These are phyloP conservation scores for Komagataella populi DNA, from an alignment of 805 yeast genomes.

Conservation along the genomic window DNA sequence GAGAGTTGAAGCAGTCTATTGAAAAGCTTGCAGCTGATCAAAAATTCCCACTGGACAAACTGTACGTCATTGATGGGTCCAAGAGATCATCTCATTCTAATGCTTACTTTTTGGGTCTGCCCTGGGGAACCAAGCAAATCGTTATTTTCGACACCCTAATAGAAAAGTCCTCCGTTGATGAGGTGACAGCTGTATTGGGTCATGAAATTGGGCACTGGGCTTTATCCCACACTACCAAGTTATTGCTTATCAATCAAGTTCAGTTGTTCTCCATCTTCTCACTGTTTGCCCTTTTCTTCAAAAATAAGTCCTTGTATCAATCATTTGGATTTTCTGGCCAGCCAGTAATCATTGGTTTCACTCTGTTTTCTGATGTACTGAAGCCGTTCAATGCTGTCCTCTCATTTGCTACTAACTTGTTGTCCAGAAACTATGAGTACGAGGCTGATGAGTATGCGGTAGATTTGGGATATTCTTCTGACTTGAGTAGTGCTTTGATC, in stretches of 20 bases:
- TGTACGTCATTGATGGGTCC: conserved; percentile 93
- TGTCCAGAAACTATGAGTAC: conserved; percentile 81
- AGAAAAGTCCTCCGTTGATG: conserved; percentile 58
- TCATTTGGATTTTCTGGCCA: conserved; percentile 66
- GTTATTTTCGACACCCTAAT: conserved; percentile 88
- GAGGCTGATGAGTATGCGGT: conserved; percentile 88
- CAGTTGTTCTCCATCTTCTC: conserved; percentile 56
- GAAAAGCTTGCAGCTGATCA: conserved; percentile 65
- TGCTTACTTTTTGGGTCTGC: conserved; percentile 92
- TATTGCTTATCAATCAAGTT: conserved; percentile 49
- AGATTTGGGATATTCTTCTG: conserved; percentile 53
- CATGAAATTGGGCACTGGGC: conserved; percentile 99
- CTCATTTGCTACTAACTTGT: conserved; percentile 50
- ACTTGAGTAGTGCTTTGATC: conserved; percentile 60
- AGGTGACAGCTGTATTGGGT: conserved; percentile 91
- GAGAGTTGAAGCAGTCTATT: conserved; percentile 72
- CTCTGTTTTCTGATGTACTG: conserved; percentile 64
- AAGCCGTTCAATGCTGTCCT: conserved; percentile 63
- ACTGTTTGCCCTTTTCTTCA: conserved; percentile 66
- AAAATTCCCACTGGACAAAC: conserved; percentile 74
- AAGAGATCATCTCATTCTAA: conserved; percentile 93
- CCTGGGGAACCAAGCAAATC: conserved; percentile 87
- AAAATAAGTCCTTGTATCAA: conserved; percentile 62
- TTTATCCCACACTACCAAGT: conserved; percentile 71
- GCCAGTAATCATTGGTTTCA: conserved; percentile 74